Base-by-base conservation (phyloP, 192 early-diverging fungal species). In the Gonapodya prolifera region DNA sequence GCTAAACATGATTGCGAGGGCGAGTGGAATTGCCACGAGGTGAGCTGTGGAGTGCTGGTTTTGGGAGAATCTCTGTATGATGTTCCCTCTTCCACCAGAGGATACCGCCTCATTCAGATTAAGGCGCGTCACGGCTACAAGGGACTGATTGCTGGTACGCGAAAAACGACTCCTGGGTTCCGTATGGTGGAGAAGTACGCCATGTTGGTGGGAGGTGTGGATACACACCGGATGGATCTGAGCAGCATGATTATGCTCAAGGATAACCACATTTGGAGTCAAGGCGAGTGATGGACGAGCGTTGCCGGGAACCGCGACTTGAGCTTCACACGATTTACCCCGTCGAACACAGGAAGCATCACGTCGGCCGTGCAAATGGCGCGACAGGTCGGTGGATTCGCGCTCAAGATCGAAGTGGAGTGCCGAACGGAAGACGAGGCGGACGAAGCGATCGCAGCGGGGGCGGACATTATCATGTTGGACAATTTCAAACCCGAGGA, bases 201-300 rank as follows among this genome's bases (percentile, higher is more conserved):
- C 32, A 95, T 96, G 89, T 84, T 95, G 30, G 95, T 99, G 29
- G 97, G 97, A 35, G 97, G 97, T 35, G 91, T 94, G 69, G 97
- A 99, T 81, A 96, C 94, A 0, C 97, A 99, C 82, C 95, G 97
- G 36, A 92, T 94, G 89, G 95, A 98, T 83, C 86, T 99, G 73
- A 97, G 95, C 1, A 90, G 94, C 18, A 97, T 98, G 95, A 92
- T 99, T 75, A 99, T 99, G 97, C 87, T 99, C 71, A 99, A 99
- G 84, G 97, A 99, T 85, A 98, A 99, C 85, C 97, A 99, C 79
- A 91, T 99, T 77, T 99, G 97, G 97, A 83, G 85, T 1, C 71
- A 73, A 32, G 71, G 71, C 29, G 71, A 32, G 16, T 73, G 8
- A 13, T 32, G 28, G 71, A 32, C 71, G 13, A 2, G 28, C 18